These are phyloP conservation scores for Amphirosellinia nigrospora DNA, from an alignment of 495 filamentous ascomycete species.

Conservation along the genomic window DNA sequence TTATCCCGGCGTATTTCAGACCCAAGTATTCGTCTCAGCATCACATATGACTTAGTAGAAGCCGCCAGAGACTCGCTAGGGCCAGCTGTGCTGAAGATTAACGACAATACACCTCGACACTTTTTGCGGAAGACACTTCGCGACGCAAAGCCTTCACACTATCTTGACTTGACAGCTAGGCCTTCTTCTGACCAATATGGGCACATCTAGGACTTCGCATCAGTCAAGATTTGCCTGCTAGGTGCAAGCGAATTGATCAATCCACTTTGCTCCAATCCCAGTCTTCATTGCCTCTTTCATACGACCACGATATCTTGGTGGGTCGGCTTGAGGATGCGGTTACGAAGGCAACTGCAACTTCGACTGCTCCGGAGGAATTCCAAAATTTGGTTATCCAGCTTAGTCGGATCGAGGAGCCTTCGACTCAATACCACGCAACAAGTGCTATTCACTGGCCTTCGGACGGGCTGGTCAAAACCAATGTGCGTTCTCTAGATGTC, in stretches of 20 bases:
- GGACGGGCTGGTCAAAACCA: not conserved
- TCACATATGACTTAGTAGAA: not conserved
- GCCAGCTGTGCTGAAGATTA: not conserved
- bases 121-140: conserved; percentile 24
- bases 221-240: not conserved
- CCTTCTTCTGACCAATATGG: not conserved
- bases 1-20: not conserved
- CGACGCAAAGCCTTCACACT: not conserved
- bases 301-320: not conserved
- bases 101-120: not conserved
- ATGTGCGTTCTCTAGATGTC: conserved; percentile 24
- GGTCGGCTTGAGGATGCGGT: not conserved
- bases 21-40: not conserved
- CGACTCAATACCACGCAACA: not conserved
- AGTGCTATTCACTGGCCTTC: conserved; percentile 24
- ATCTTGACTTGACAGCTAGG: not conserved
- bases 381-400: conserved; percentile 4
- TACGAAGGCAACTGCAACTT: not conserved
- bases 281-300: not conserved
- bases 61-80: not conserved
- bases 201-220: not conserved
- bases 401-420: not conserved
- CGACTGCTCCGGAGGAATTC: not conserved
- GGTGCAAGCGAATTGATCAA: not conserved
- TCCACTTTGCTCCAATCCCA: not conserved